Evolutionary conservation across 2,329 filamentous ascomycete species (phyloP), one percentile per base, ranked within the genome.

Genomic region (Cryphonectria japonica): DNA sequence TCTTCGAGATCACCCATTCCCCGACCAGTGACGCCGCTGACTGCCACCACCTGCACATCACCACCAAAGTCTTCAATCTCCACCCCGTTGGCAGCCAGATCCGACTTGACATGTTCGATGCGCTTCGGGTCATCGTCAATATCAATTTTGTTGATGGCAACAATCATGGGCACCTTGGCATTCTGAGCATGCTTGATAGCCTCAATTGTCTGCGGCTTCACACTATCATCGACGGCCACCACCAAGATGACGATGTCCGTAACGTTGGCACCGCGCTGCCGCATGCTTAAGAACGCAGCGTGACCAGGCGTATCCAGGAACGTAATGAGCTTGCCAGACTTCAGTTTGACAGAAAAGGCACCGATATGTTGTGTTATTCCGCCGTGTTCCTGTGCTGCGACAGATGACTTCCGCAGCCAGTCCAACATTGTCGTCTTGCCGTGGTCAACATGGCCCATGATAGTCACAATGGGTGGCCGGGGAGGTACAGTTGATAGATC

Each of bases 381-480:
- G 73, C 96, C 96, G 78, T 98, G 95, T 79, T 99, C 96, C 68
- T 92, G 90, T 7, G 94, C 94, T 59, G 92, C 97, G 60, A 99
- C 90, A 8, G 94, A 98, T 1, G 95, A 96, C 76, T 97, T 97
- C 52, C 96, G 92, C 61, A 99, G 85, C 82, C 91, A 98, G 79
- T 99, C 96, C 13, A 99, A 85, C 59, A 99, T 90, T 0, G 97
- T 99, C 0, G 96, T 99, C 84, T 99, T 99, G 68, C 96, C 96
- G 80, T 99, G 96, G 79, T 99, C 97, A 76, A 99, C 96, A 75
- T 99, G 96, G 2, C 96, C 96, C 97, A 99, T 99, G 78, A 99
- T 99, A 0, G 97, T 98, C 54, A 99, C 95, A 50, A 99, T 94
- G 0, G 96, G 97, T 9, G 96, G 95, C 22, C 97, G 89, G 46